A percentile compares a stretch with the other conserved stretches of the same genome.
phyloP scores from a whole-genome alignment of 2,329 filamentous ascomycete species.

The Rutstroemia sp. region DNA sequence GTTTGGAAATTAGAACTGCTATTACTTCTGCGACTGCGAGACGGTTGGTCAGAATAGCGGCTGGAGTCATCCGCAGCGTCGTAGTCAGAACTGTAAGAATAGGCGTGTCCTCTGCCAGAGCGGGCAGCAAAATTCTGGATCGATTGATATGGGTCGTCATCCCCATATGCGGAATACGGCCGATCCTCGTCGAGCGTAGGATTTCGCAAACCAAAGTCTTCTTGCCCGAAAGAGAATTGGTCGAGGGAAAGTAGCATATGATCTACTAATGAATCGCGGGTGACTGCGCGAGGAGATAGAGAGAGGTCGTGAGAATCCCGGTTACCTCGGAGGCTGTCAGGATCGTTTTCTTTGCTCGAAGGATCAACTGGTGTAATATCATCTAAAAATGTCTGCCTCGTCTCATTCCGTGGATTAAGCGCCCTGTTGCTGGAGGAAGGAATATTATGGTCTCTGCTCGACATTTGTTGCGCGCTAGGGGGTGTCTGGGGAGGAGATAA shows the following conservation, averaged over 20 bases:
- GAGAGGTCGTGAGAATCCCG: constrained; percentile 66
- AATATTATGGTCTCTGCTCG: constrained; percentile 16
- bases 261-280: constrained; percentile 85
- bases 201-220: constrained; percentile 20
- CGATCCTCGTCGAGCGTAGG: constrained; percentile 24
- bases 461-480: constrained; percentile 14
- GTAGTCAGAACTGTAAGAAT: constrained; percentile 56
- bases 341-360: constrained; percentile 21
- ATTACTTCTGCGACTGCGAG: constrained; percentile 63
- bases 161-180: constrained; percentile 24
- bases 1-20: constrained; percentile 68
- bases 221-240: constrained; percentile 58
- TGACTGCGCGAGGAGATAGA: constrained; percentile 66
- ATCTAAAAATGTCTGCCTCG: constrained; percentile 29
- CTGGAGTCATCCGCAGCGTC: constrained; percentile 48
- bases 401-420: constrained; percentile 21
- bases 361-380: constrained; percentile 29
- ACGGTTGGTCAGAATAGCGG: constrained; percentile 42
- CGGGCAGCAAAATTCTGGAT: constrained; percentile 22
- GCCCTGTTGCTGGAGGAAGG: constrained; percentile 19
- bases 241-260: constrained; percentile 94
- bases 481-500: constrained; percentile 22
- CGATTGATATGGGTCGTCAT: constrained; percentile 25
- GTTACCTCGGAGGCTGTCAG: constrained; percentile 10
- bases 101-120: constrained; percentile 32